A percentile compares a stretch with the other conserved stretches of the same genome.
Evolutionary conservation across 768 basidiomycete species (phyloP).

Genomic region (Lentinus tigrinus): DNA sequence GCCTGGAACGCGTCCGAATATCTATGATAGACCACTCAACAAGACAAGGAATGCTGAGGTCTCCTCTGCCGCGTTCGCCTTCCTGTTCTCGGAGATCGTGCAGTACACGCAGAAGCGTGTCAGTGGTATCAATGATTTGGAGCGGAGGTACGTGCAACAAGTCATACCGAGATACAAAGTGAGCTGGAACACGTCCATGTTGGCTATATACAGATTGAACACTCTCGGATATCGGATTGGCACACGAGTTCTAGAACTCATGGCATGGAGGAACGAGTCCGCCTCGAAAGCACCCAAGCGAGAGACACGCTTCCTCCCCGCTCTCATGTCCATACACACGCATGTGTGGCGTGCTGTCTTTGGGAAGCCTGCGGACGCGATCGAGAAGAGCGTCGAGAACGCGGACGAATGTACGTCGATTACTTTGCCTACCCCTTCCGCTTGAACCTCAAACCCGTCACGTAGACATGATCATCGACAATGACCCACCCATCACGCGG

Average conservation of each 20-base stretch:
- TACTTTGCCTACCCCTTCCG: neutral
- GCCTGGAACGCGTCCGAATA: slow-evolving; percentile 56
- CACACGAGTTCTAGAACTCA: slow-evolving; percentile 80
- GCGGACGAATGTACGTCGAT: slow-evolving; percentile 83
- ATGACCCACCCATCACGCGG: slow-evolving; percentile 89
- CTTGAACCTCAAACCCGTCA: neutral
- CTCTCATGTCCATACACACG: slow-evolving; percentile 91
- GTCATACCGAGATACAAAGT: neutral
- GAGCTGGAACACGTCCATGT: neutral
- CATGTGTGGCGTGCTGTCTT: slow-evolving; percentile 95
- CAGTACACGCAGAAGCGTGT: slow-evolving; percentile 97
- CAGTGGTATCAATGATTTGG: slow-evolving; percentile 91
- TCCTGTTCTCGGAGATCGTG: slow-evolving; percentile 90
- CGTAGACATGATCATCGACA: slow-evolving; percentile 96
- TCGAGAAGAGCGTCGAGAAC: slow-evolving; percentile 95
- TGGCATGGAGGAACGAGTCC: slow-evolving; percentile 76
- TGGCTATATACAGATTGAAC: slow-evolving; percentile 60
- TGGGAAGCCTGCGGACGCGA: slow-evolving; percentile 88
- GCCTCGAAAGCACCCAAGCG: slow-evolving; percentile 88
- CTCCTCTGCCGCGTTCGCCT: slow-evolving; percentile 77
- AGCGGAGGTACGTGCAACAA: slow-evolving; percentile 67
- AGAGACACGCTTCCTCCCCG: slow-evolving; percentile 86
- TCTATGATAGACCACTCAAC: slow-evolving; percentile 88
- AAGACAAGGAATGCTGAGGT: slow-evolving; percentile 86
- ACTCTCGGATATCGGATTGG: slow-evolving; percentile 93